phyloP scores from a whole-genome alignment of 2,329 filamentous ascomycete species.

The Diaporthe sp. region DNA sequence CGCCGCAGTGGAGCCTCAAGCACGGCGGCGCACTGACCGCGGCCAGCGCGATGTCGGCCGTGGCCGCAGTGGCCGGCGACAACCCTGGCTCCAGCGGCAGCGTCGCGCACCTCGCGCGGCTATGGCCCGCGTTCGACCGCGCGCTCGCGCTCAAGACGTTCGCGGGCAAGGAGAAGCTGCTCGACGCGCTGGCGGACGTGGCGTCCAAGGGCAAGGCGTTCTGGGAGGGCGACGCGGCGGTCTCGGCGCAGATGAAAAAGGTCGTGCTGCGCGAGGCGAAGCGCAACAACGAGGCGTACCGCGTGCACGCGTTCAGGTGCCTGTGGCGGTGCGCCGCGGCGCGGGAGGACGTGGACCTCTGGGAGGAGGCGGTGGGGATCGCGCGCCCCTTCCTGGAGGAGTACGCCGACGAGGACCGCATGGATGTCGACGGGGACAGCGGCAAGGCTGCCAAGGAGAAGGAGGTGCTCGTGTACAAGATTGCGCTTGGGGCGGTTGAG shows the following conservation, averaged over 20 bases:
- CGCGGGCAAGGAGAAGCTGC: constrained; percentile 88
- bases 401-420: constrained; percentile 70
- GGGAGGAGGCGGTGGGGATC: constrained; percentile 75
- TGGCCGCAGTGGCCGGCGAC: constrained; percentile 73
- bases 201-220: constrained; percentile 74
- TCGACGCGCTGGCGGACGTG: constrained; percentile 85
- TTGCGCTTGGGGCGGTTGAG: constrained; percentile 65
- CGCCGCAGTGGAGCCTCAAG: constrained; percentile 89
- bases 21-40: constrained; percentile 88
- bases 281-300: constrained; percentile 88
- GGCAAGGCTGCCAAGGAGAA: constrained; percentile 47
- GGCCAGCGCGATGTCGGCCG: constrained; percentile 78
- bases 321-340: constrained; percentile 81
- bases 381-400: constrained; percentile 75
- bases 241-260: constrained; percentile 81
- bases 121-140: constrained; percentile 90
- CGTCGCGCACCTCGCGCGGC: constrained; percentile 68
- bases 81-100: constrained; percentile 69
- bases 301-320: constrained; percentile 79
- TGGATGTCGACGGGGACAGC: constrained; percentile 73
- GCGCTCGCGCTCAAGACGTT: constrained; percentile 91
- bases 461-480: constrained; percentile 59
- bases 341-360: constrained; percentile 78
- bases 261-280: constrained; percentile 89
- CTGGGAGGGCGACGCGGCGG: constrained; percentile 64